A percentile compares a stretch with the other conserved stretches of the same genome.
Evolutionary conservation across 805 yeast species (phyloP).

Genomic region (Blastobotrys robertii): DNA sequence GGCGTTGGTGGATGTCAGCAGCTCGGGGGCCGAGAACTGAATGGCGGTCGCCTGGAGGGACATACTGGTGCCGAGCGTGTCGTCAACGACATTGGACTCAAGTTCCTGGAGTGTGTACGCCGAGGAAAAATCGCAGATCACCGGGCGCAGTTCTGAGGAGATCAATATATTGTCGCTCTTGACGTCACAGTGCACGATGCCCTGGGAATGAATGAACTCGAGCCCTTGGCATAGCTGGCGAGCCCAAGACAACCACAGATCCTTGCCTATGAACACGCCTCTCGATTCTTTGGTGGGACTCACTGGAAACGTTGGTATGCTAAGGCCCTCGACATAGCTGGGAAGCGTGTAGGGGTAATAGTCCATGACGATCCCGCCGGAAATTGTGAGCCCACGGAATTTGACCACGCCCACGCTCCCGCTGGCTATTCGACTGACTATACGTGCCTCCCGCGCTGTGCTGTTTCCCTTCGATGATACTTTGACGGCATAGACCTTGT

Average conservation of each 20-base stretch:
- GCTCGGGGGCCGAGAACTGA: slow-evolving; percentile 40
- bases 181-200: slow-evolving; percentile 38
- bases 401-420: slow-evolving; percentile 8
- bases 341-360: slow-evolving; percentile 12
- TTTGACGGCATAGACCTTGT: slow-evolving; percentile 9
- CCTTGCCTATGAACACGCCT: slow-evolving; percentile 18
- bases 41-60: slow-evolving; percentile 29
- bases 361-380: slow-evolving; percentile 14
- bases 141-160: slow-evolving; percentile 23
- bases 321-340: slow-evolving; percentile 2
- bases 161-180: slow-evolving; percentile 38
- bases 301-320: neutral
- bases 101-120: slow-evolving; percentile 20
- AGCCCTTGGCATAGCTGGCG: slow-evolving; percentile 18
- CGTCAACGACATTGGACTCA: slow-evolving; percentile 8
- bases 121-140: slow-evolving; percentile 42
- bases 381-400: slow-evolving; percentile 9
- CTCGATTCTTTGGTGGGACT: neutral
- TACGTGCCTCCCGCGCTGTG: too few relatives aligned
- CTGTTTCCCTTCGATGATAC: too few relatives aligned
- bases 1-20: slow-evolving; percentile 21
- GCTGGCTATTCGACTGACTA: too few relatives aligned
- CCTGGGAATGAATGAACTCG: slow-evolving; percentile 15
- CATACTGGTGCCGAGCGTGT: slow-evolving; percentile 15
- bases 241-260: slow-evolving; percentile 21